Evolutionary conservation across 2,329 filamentous ascomycete species (phyloP), one percentile per base, ranked within the genome.

Genomic region (Neospermospora avenae): DNA sequence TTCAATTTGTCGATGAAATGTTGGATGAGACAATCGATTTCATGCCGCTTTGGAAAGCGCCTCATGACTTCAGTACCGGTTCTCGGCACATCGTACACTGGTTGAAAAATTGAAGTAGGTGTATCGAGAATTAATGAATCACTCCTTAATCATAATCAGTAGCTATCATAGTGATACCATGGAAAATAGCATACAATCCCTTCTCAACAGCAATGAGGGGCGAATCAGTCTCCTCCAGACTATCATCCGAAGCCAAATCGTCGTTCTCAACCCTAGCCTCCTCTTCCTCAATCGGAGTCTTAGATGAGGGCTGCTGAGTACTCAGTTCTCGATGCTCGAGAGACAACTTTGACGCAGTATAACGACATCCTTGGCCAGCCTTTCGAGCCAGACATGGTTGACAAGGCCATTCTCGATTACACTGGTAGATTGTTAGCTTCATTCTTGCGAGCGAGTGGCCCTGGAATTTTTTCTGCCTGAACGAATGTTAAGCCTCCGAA

Each of bases 321-420:
- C 48, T 18, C 34, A 18, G 28, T 13, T 28, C 34, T 4, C 31
- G 31, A 24, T 10, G 20, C 8, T 35, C 35, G 7, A 28, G 48
- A 11, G 48, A 37, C 5, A 18, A 18, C 4, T 34, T 24, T 35
- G 28, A 51, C 22, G 48, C n/a, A 24, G 48, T 18, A 51, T 51
- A 35, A 35, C 48, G 48, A 37, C 48, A 51, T 31, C 20, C 34
- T n/a, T 51, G 48, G 18, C 28, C 48, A 16, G 28, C 34, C 24
- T 51, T 51, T 20, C 48, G 48, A 37, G 48, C 48, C 18, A 51
- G 48, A 7, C 48, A 51, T 51, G 48, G 28, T 37, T 51, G 48
- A 24, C 48, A 51, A 37, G 48, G 48, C 28, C 48, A 51, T 22
- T 51, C 48, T 35, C 48, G 48, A 35, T 35, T 51, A 5, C 28